A percentile compares a stretch with the other conserved stretches of the same genome.
Evolutionary conservation across 495 filamentous ascomycete species (phyloP).

Genomic region (Choiromyces venosus): DNA sequence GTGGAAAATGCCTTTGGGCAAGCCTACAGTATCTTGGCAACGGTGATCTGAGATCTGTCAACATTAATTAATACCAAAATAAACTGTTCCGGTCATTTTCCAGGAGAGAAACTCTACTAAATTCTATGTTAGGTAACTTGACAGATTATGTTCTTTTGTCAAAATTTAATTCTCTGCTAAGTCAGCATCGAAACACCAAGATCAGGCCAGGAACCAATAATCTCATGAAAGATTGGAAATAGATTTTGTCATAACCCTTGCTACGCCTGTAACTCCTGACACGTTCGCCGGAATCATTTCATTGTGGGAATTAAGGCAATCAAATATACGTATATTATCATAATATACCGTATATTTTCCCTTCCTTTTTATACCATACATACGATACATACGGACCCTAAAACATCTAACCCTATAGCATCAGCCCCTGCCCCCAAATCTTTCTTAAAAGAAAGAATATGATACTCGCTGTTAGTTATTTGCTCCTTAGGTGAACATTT

Average conservation of each 20-base stretch:
- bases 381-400: too few relatives aligned
- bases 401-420: too few relatives aligned
- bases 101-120: neutral
- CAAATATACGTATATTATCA: too few relatives aligned
- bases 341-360: too few relatives aligned
- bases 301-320: too few relatives aligned
- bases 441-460: too few relatives aligned
- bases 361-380: too few relatives aligned
- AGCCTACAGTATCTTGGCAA: neutral
- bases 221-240: neutral
- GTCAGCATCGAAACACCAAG: neutral
- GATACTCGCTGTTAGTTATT: too few relatives aligned
- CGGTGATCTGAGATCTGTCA: neutral
- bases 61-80: neutral
- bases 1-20: neutral
- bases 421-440: too few relatives aligned
- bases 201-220: neutral
- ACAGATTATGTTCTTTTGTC: neutral
- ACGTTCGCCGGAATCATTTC: neutral
- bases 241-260: neutral
- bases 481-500: too few relatives aligned
- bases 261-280: neutral
- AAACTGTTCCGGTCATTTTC: neutral
- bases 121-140: neutral
- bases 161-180: neutral